Evolutionary conservation across 1,284 basidiomycete genomes (phyloP), one percentile per base, ranked within the genome.

Genomic region (Cutaneotrichosporon dermatis): DNA sequence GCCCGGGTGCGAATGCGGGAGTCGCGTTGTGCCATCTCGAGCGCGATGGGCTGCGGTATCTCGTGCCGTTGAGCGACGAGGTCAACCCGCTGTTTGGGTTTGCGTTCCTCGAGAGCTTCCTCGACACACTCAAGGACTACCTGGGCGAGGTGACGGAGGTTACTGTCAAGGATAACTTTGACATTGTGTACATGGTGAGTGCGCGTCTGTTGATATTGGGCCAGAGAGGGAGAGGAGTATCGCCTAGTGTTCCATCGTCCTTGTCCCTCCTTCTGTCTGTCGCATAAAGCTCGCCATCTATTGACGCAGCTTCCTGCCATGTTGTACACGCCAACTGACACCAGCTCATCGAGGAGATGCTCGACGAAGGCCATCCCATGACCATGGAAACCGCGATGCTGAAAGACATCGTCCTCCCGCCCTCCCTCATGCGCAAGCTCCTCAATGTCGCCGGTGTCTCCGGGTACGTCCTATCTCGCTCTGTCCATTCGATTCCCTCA

Each of bases 321-420:
- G 25, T 25, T 25, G 25, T 25, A 25, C 25, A 25, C 25, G 25
- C 25, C 25, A 25, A 25, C 54, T 66, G 33, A 33, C 49, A 36
- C 15, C 70, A 96, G 89, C 84, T 97, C 36, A 84, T 98, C 34
- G 94, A 98, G 79, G 94, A 98, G 78, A 95, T 92, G 62, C 82
- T 98, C 45, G 94, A 97, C 72, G 89, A 91, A 63, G 94, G 93
- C 0, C 89, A 93, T 72, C 93, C 93, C 1, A 82, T 94, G 59
- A 97, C 94, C 3, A 98, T 92, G n/a, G 92, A 92, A 64, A 83
- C 88, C 9, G 95, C 92, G 70, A 88, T 92, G 45, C 81, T 98
- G 11, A 87, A 92, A 50, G 94, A 98, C 71, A 93, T 95, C 63
- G 90, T 95, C 6, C 82, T 93, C 2, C 90, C 91, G 0, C 91